phyloP scores from a whole-genome alignment of 306 rosid genomes.

The Cicer yamashitae region DNA sequence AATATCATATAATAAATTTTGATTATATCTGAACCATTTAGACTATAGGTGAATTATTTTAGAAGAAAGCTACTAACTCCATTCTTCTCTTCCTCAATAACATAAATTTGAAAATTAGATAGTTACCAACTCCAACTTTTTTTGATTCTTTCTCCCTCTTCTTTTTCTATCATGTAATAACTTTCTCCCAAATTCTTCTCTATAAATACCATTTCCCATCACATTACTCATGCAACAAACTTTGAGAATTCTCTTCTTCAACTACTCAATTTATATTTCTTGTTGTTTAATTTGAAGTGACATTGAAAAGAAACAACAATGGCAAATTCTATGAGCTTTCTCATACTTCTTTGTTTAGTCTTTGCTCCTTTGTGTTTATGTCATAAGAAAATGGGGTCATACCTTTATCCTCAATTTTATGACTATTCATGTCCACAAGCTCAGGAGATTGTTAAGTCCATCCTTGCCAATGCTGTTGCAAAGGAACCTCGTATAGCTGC shows the following conservation, averaged over 20 bases:
- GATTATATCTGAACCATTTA: slow-evolving; percentile 23
- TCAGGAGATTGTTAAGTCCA: slow-evolving; percentile 65
- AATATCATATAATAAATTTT: slow-evolving; percentile 23
- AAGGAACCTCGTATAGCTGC: slow-evolving; percentile 81
- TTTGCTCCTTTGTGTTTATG: slow-evolving; percentile 65
- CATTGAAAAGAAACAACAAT: slow-evolving; percentile 43
- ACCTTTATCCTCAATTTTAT: slow-evolving; percentile 85
- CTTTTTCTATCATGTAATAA: slow-evolving; percentile 25
- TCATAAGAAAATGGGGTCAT: slow-evolving; percentile 48
- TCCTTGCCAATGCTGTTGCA: slow-evolving; percentile 68
- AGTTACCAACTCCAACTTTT: slow-evolving; percentile 64
- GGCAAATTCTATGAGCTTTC: slow-evolving; percentile 55
- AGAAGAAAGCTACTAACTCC: slow-evolving; percentile 52
- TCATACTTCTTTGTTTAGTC: slow-evolving; percentile 62
- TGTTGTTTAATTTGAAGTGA: slow-evolving; percentile 24
- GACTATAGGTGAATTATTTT: neutral
- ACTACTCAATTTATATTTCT: slow-evolving; percentile 30
- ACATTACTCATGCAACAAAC: slow-evolving; percentile 38
- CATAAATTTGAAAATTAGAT: slow-evolving; percentile 43
- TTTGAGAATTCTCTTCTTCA: slow-evolving; percentile 35
- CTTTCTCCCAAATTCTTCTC: slow-evolving; percentile 19
- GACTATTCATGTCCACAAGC: slow-evolving; percentile 86
- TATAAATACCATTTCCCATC: slow-evolving; percentile 58
- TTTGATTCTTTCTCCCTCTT: neutral
- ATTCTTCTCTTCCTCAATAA: slow-evolving; percentile 10